A percentile compares a stretch with the other conserved stretches of the same genome.
Evolutionary conservation across 2,329 filamentous ascomycete species (phyloP).

Genomic region (Rugonectria rugulosa): DNA sequence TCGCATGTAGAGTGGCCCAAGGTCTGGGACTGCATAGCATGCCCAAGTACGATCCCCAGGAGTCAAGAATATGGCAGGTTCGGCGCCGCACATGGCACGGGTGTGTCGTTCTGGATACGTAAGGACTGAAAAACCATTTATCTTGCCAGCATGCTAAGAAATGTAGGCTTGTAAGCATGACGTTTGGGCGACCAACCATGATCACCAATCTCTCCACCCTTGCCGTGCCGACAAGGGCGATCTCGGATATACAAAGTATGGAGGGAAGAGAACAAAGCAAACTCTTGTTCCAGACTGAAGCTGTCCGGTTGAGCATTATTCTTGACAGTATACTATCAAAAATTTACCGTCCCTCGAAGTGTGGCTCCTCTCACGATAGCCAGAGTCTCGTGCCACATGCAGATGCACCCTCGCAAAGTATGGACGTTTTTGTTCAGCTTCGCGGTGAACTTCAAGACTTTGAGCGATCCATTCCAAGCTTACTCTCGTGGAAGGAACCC

Average conservation of each 20-base stretch:
- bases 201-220: conserved; percentile 25
- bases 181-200: conserved; percentile 37
- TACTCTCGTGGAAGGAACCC: conserved; percentile 5
- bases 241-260: neutral
- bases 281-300: neutral
- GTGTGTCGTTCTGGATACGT: conserved; percentile 35
- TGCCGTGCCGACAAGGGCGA: too few relatives aligned
- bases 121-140: neutral
- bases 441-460: neutral
- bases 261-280: neutral
- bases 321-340: conserved; percentile 4
- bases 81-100: conserved; percentile 34
- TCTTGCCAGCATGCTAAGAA: conserved; percentile 4
- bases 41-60: neutral
- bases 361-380: neutral
- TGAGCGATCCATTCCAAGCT: neutral
- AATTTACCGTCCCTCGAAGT: conserved; percentile 6
- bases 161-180: conserved; percentile 38
- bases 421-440: conserved; percentile 3
- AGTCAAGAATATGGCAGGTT: neutral
- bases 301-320: neutral
- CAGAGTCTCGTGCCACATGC: neutral
- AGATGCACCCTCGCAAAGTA: neutral
- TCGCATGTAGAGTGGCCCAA: conserved; percentile 51
- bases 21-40: conserved; percentile 50